Evolutionary conservation across 345 rosid species (phyloP).

Genomic region (Brassica juncea): DNA sequence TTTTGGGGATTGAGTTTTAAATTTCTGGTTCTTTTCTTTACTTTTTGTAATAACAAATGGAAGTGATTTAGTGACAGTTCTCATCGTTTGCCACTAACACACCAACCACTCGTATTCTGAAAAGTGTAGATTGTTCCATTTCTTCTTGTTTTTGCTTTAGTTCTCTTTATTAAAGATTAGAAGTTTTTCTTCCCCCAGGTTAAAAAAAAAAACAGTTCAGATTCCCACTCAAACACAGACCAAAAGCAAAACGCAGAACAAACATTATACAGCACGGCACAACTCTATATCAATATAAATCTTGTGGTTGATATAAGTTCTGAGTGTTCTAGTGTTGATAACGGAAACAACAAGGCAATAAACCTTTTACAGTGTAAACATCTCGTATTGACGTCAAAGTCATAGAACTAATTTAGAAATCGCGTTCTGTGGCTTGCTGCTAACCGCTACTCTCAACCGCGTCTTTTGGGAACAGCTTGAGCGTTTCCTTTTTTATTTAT

Average conservation of each 20-base stretch:
- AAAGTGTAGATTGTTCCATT: constrained; percentile 26
- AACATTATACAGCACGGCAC: neutral
- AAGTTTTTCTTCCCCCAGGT: neutral
- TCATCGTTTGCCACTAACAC: constrained; percentile 17
- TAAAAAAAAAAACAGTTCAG: constrained; percentile 6
- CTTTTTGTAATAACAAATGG: neutral
- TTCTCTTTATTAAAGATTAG: too few relatives aligned
- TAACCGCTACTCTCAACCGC: constrained; percentile 3
- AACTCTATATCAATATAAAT: neutral
- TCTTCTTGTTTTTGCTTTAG: neutral
- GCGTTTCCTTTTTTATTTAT: neutral
- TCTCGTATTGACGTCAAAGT: too few relatives aligned
- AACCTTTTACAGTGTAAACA: too few relatives aligned
- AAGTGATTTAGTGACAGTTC: constrained; percentile 24
- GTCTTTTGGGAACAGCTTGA: neutral
- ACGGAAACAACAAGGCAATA: too few relatives aligned
- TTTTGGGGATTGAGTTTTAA: neutral
- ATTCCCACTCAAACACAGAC: constrained; percentile 26
- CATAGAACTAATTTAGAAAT: neutral
- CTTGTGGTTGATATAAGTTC: neutral
- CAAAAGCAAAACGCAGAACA: constrained; percentile 3
- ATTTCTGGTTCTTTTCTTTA: neutral
- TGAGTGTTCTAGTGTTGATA: too few relatives aligned
- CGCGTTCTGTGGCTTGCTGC: neutral
- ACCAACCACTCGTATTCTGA: constrained; percentile 34